phyloP scores from a whole-genome alignment of 257 asterid species.

The Verbascum thapsus region DNA sequence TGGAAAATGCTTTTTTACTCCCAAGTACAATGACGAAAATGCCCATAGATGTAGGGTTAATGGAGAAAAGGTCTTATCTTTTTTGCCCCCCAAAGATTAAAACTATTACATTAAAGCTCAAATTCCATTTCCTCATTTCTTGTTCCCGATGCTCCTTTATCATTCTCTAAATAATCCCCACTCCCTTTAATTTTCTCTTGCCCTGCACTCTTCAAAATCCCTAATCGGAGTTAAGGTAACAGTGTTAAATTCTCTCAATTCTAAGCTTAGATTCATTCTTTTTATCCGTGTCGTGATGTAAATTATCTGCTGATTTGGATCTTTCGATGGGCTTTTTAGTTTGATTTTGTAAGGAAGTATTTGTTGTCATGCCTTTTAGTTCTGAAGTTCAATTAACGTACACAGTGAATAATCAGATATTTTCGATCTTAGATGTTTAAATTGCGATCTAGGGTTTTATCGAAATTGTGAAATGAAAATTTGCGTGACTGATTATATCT shows the following conservation, averaged over 20 bases:
- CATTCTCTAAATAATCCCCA: constrained; percentile 26
- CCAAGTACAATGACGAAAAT: constrained; percentile 16
- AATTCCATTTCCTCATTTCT: not conserved
- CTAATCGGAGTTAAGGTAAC: constrained; percentile 26
- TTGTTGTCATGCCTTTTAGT: no score
- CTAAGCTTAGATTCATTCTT: constrained; percentile 1
- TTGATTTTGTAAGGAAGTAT: constrained; percentile 9
- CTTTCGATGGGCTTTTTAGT: not conserved
- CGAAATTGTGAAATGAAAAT: not conserved
- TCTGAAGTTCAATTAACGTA: no score
- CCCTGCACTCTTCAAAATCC: constrained; percentile 8
- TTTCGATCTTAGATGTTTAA: constrained; percentile 2
- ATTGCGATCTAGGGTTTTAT: constrained; percentile 25
- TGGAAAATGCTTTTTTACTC: no score
- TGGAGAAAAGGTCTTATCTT: not conserved
- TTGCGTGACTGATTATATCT: not conserved
- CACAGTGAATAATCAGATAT: not conserved
- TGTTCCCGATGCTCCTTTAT: constrained; percentile 27
- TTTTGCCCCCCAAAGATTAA: no score
- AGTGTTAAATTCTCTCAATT: not conserved
- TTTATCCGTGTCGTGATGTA: not conserved
- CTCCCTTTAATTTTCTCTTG: no score
- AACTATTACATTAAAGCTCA: no score
- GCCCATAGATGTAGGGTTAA: constrained; percentile 26
- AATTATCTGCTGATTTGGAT: constrained; percentile 26